These are phyloP conservation scores for Oidiodendron maius DNA, from an alignment of 495 filamentous ascomycete genomes.

Conservation along the genomic window DNA sequence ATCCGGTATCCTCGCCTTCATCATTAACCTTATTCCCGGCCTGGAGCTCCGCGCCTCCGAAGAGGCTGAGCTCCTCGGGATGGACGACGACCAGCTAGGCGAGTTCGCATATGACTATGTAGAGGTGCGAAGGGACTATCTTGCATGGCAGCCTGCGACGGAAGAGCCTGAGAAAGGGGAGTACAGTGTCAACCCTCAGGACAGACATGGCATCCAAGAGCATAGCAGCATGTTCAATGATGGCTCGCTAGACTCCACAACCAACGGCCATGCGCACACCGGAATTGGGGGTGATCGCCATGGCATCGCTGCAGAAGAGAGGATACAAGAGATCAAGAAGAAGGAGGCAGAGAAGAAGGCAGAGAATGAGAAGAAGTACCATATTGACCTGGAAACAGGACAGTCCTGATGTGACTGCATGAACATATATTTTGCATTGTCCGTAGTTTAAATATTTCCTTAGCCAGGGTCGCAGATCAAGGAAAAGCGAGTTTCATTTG, in stretches of 20 bases:
- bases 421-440: background rate
- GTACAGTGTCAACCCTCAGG: slow-evolving; percentile 57
- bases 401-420: too few relatives aligned
- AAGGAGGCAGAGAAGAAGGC: too few relatives aligned
- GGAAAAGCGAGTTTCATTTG: too few relatives aligned
- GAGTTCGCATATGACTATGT: slow-evolving; percentile 99
- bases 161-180: slow-evolving; percentile 58
- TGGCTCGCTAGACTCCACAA: slow-evolving; percentile 7
- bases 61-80: slow-evolving; percentile 94
- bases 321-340: slow-evolving; percentile 26
- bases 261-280: slow-evolving; percentile 7
- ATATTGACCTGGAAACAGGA: too few relatives aligned
- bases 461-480: too few relatives aligned
- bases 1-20: slow-evolving; percentile 74
- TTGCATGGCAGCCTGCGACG: slow-evolving; percentile 92
- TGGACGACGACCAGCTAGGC: slow-evolving; percentile 98
- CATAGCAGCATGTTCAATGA: slow-evolving; percentile 67
- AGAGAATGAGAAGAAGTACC: slow-evolving; percentile 4
- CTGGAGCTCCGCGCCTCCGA: slow-evolving; percentile 87
- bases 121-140: slow-evolving; percentile 93
- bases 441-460: too few relatives aligned
- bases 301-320: slow-evolving; percentile 31
- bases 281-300: slow-evolving; percentile 33
- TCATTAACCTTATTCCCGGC: slow-evolving; percentile 82
- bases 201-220: slow-evolving; percentile 76